Evolutionary conservation across 2,329 filamentous ascomycete genomes (phyloP).

Genomic region (Xylariaceae sp.): DNA sequence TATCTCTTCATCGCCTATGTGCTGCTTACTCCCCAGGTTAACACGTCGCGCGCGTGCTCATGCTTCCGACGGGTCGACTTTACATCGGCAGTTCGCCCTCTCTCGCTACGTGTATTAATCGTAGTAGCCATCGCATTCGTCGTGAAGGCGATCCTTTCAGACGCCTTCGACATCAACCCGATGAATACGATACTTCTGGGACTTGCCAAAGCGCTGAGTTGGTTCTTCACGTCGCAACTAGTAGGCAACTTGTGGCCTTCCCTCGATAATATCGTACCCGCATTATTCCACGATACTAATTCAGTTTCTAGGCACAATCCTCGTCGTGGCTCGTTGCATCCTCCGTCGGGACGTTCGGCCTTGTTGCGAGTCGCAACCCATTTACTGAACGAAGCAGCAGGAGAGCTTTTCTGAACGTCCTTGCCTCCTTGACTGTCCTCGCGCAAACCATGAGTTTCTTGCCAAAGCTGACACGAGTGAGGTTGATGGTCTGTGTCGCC

Average conservation of each 20-base stretch:
- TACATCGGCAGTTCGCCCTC: constrained; percentile 17
- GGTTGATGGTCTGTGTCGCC: constrained; percentile 31
- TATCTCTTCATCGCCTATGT: constrained; percentile 31
- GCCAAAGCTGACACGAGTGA: constrained; percentile 30
- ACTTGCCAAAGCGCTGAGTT: constrained; percentile 31
- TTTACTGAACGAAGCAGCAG: constrained; percentile 27
- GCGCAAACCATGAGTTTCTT: constrained; percentile 31
- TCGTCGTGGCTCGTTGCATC: constrained; percentile 34
- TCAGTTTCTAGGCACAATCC: constrained; percentile 28
- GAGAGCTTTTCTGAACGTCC: constrained; percentile 26
- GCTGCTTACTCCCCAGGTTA: constrained; percentile 22
- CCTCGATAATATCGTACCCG: too few relatives aligned
- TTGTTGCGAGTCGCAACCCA: constrained; percentile 30
- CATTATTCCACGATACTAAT: neutral
- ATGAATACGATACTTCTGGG: constrained; percentile 24
- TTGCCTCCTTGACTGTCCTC: constrained; percentile 31
- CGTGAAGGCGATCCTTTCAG: constrained; percentile 24
- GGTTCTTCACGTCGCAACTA: constrained; percentile 33
- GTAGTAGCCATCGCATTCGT: constrained; percentile 19
- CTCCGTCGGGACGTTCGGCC: constrained; percentile 31
- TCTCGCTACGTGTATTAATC: constrained; percentile 24
- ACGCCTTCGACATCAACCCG: constrained; percentile 20
- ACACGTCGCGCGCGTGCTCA: constrained; percentile 6
- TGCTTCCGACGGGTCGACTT: constrained; percentile 35
- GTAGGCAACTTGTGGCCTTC: constrained; percentile 25